phyloP scores from a whole-genome alignment of 768 basidiomycete species.

The Suillus lakei region DNA sequence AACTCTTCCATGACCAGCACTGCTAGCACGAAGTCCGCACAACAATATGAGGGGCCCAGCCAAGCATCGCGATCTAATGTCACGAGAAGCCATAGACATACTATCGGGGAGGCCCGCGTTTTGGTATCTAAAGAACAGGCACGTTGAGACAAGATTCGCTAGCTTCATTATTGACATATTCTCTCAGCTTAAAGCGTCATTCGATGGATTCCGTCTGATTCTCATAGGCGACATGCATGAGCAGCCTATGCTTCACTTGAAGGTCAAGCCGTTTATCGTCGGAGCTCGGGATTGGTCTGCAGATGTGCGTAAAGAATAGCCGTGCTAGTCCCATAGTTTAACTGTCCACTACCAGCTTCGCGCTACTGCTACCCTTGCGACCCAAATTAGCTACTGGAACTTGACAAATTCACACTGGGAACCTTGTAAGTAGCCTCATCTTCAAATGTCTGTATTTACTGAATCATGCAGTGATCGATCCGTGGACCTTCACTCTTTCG shows the following conservation, averaged over 20 bases:
- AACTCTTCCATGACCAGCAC: slow-evolving; percentile 10
- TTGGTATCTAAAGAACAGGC: slow-evolving; percentile 87
- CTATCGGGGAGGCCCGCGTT: slow-evolving; percentile 45
- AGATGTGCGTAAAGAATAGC: slow-evolving; percentile 54
- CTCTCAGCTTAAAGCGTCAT: slow-evolving; percentile 75
- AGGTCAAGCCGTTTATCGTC: slow-evolving; percentile 82
- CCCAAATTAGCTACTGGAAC: slow-evolving; percentile 95
- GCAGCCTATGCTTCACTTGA: slow-evolving; percentile 90
- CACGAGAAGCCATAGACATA: slow-evolving; percentile 18
- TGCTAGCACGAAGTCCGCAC: neutral
- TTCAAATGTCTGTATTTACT: slow-evolving; percentile 10
- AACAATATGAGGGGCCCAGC: neutral
- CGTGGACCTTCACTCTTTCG: slow-evolving; percentile 85
- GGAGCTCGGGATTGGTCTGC: slow-evolving; percentile 94
- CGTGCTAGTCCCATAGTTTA: neutral
- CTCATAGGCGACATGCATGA: slow-evolving; percentile 96
- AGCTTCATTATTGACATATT: slow-evolving; percentile 5
- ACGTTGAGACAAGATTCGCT: slow-evolving; percentile 18
- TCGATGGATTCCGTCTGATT: slow-evolving; percentile 92
- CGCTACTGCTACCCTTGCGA: slow-evolving; percentile 80
- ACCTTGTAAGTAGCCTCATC: slow-evolving; percentile 59
- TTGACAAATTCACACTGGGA: slow-evolving; percentile 98
- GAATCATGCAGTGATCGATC: slow-evolving; percentile 77
- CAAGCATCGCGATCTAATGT: slow-evolving; percentile 17
- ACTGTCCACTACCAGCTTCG: slow-evolving; percentile 60